Base-by-base conservation (phyloP, 495 filamentous ascomycete genomes). In the Acidiella bohemica region DNA sequence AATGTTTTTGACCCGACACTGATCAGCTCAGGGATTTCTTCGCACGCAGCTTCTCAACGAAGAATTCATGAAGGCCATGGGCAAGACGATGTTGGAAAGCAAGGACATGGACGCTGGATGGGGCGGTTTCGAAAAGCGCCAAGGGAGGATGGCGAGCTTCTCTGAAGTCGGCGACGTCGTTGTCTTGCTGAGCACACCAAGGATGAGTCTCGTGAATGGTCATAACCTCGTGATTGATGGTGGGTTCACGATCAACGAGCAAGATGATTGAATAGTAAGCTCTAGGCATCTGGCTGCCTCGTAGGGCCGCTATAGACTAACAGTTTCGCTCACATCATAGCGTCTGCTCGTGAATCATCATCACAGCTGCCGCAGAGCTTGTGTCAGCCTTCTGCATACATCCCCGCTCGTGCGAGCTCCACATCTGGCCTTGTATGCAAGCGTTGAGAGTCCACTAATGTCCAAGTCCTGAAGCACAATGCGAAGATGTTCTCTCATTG, bases 131-230 rank as follows among this genome's bases (percentile, higher is more conserved):
- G 17, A 36, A 39, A n/a, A 39, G 5, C 60, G 66, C 0, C 44
- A 68, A 32, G 57, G 57, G 4, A 47, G 65, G 1, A 49, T 60
- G 34, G 66, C 62, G 3, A 4, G 18, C 1, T 37, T 55, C 1
- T 57, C 67, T 16, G 68, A 70, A 33, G 46, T 70, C 1, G 54
- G 62, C 0, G 61, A 72, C 51, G 55, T 60, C 1, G 51, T 60
- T 1, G 43, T 70, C 10, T 64, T 67, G 36, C 21, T 70, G 31
- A 57, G 53, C 5, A 65, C 66, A 16, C 57, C 65, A 0, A 46
- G 51, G 28, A 58, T 63, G 1, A 65, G 61, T 33, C 65, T 55
- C 26, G 50, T 55, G 2, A 46, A 47, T 43, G 50, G 49, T 6
- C 38, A 49, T 13, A 53, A 53, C 31, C 26, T 53, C 0, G 39